Percentiles rank a stretch among this genome's conserved stretches.
phyloP scores from a whole-genome alignment of 2,329 filamentous ascomycete species.

The Colletotrichum sp. region DNA sequence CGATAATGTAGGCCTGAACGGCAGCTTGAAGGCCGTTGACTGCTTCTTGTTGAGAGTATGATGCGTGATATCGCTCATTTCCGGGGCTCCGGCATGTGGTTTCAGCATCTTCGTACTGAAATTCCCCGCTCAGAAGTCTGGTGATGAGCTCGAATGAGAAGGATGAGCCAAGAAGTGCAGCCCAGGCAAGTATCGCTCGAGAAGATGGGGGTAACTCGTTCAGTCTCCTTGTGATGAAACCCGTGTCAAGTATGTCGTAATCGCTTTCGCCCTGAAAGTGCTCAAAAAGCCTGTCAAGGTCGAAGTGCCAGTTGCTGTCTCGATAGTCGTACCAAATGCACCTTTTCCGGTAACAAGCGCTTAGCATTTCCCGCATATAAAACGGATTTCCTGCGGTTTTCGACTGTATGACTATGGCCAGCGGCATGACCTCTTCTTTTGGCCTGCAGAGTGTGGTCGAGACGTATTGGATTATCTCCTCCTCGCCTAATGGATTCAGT shows the following conservation, averaged over 20 bases:
- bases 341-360: slow-evolving; percentile 82
- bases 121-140: slow-evolving; percentile 76
- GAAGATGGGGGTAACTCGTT: slow-evolving; percentile 75
- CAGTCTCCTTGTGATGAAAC: slow-evolving; percentile 80
- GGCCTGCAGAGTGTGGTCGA: slow-evolving; percentile 78
- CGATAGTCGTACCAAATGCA: slow-evolving; percentile 93
- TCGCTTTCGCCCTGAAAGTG: slow-evolving; percentile 82
- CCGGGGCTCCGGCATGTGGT: slow-evolving; percentile 31
- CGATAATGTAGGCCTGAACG: slow-evolving; percentile 66
- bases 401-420: slow-evolving; percentile 85
- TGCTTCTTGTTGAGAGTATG: slow-evolving; percentile 69
- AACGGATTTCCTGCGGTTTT: slow-evolving; percentile 90
- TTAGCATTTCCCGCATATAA: slow-evolving; percentile 89
- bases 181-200: slow-evolving; percentile 85
- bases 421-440: slow-evolving; percentile 72
- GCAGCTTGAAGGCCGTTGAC: slow-evolving; percentile 82
- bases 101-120: slow-evolving; percentile 60
- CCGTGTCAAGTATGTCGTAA: slow-evolving; percentile 79
- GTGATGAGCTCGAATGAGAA: slow-evolving; percentile 86
- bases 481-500: slow-evolving; percentile 76
- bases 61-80: slow-evolving; percentile 35
- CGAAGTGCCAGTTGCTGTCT: slow-evolving; percentile 80
- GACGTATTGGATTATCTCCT: slow-evolving; percentile 83
- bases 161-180: slow-evolving; percentile 77
- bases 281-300: slow-evolving; percentile 83